Percentiles rank a stretch among this genome's conserved stretches.
Evolutionary conservation across 2,329 filamentous ascomycete genomes (phyloP).

Genomic region (Biscogniauxia marginata): DNA sequence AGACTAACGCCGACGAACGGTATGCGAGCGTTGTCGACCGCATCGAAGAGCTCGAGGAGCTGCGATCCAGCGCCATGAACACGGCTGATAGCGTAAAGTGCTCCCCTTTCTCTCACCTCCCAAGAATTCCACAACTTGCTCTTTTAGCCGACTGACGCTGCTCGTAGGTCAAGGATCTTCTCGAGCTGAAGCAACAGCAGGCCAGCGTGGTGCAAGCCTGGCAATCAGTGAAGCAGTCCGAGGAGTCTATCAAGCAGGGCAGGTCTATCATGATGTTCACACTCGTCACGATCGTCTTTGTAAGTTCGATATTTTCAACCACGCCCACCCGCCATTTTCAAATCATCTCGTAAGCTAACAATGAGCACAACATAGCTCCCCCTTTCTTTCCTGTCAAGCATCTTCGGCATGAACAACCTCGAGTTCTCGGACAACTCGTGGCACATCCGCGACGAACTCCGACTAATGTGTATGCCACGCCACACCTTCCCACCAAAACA

Average conservation of each 20-base stretch:
- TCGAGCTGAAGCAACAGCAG: constrained; percentile 46
- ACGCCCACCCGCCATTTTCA: neutral
- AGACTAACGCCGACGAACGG: constrained; percentile 27
- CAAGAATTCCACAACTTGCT: neutral
- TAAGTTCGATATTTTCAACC: constrained; percentile 23
- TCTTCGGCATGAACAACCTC: constrained; percentile 40
- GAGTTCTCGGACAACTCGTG: constrained; percentile 16
- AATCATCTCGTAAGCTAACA: neutral
- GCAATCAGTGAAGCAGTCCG: constrained; percentile 38
- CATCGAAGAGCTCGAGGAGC: constrained; percentile 34
- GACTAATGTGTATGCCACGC: neutral
- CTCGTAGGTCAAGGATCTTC: constrained; percentile 38
- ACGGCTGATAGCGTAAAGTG: constrained; percentile 34
- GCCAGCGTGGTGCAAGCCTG: constrained; percentile 44
- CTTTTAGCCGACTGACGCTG: neutral
- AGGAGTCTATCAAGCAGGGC: constrained; percentile 42
- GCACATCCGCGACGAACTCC: neutral
- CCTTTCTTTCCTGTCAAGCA: constrained; percentile 37
- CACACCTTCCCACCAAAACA: no score
- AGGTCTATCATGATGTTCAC: constrained; percentile 47
- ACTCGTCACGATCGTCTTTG: constrained; percentile 46
- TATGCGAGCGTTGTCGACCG: constrained; percentile 26
- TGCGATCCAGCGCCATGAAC: constrained; percentile 32
- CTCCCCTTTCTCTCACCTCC: neutral
- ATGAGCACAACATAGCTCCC: constrained; percentile 29